phyloP scores from a whole-genome alignment of 805 yeast genomes.

The Saccharomycopsis olivae region DNA sequence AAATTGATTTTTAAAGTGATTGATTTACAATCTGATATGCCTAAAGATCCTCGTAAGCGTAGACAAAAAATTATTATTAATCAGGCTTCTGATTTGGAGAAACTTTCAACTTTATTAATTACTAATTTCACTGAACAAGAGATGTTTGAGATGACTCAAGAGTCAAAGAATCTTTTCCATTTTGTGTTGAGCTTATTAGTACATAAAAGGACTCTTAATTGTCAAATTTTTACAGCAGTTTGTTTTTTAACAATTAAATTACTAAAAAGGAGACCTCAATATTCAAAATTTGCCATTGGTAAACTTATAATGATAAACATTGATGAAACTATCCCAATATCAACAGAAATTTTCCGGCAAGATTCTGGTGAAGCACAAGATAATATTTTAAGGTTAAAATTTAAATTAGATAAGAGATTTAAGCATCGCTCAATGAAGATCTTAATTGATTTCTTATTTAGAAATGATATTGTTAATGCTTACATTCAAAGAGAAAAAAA shows the following conservation, averaged over 20 bases:
- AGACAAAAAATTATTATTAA: background rate
- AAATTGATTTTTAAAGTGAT: slow-evolving; percentile 10
- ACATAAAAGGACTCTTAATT: slow-evolving; percentile 1
- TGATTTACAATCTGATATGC: slow-evolving; percentile 8
- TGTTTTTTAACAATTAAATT: slow-evolving; percentile 13
- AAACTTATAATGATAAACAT: slow-evolving; percentile 5
- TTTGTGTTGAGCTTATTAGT: slow-evolving; percentile 3
- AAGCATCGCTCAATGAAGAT: slow-evolving; percentile 7
- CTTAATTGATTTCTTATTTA: slow-evolving; percentile 15
- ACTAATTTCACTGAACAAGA: background rate
- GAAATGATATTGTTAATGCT: slow-evolving; percentile 5
- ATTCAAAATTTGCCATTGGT: slow-evolving; percentile 1
- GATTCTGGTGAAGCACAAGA: slow-evolving; percentile 1
- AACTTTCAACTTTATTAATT: background rate
- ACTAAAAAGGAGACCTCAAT: slow-evolving; percentile 9
- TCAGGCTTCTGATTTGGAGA: background rate
- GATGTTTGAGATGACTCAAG: background rate
- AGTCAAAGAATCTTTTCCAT: slow-evolving; percentile 6
- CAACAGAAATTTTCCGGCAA: slow-evolving; percentile 2
- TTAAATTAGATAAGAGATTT: slow-evolving; percentile 11
- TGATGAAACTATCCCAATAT: slow-evolving; percentile 6
- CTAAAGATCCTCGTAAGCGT: slow-evolving; percentile 16
- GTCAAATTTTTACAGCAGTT: slow-evolving; percentile 13
- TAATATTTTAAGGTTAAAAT: slow-evolving; percentile 9
- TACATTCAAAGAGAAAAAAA: slow-evolving; percentile 7